These are phyloP conservation scores for Glomus cerebriforme DNA, from an alignment of 192 early-diverging fungal genomes.

Conservation along the genomic window DNA sequence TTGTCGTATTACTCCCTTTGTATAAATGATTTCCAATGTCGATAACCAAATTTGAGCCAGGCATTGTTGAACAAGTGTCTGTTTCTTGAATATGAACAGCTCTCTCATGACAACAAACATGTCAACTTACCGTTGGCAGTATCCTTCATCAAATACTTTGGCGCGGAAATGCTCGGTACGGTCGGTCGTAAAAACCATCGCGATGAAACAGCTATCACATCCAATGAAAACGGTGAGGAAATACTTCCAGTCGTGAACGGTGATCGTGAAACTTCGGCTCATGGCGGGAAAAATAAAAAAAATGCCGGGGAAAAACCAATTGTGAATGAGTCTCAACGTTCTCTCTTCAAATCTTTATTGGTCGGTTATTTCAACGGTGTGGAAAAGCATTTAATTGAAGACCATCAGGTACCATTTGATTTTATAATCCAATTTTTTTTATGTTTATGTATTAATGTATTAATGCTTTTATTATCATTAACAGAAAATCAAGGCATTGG, in stretches of 20 bases:
- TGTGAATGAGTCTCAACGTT: slow-evolving; percentile 42
- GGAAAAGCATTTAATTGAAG: slow-evolving; percentile 60
- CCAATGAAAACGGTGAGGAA: slow-evolving; percentile 36
- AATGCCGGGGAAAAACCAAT: slow-evolving; percentile 25
- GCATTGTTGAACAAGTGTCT: slow-evolving; percentile 9
- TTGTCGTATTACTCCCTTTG: slow-evolving; percentile 7
- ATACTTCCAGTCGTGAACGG: slow-evolving; percentile 7
- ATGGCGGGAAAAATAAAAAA: slow-evolving; percentile 14
- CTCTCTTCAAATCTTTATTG: slow-evolving; percentile 51
- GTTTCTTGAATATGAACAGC: slow-evolving; percentile 32
- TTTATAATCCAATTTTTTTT: neutral
- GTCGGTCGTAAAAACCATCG: slow-evolving; percentile 47
- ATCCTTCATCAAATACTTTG: slow-evolving; percentile 59
- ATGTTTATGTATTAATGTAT: neutral
- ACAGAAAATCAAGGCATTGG: slow-evolving; percentile 68
- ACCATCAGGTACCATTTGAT: slow-evolving; percentile 56
- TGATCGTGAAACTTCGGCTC: neutral
- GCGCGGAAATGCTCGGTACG: slow-evolving; percentile 53
- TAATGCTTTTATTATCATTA: neutral
- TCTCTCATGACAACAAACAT: slow-evolving; percentile 53
- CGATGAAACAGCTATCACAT: slow-evolving; percentile 2
- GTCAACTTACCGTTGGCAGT: slow-evolving; percentile 54
- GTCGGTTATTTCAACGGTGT: slow-evolving; percentile 62
- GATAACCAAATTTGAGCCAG: neutral
- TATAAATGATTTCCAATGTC: slow-evolving; percentile 21